Base-by-base conservation (phyloP, 1,284 basidiomycete species). In the Ceratobasidium sp. region DNA sequence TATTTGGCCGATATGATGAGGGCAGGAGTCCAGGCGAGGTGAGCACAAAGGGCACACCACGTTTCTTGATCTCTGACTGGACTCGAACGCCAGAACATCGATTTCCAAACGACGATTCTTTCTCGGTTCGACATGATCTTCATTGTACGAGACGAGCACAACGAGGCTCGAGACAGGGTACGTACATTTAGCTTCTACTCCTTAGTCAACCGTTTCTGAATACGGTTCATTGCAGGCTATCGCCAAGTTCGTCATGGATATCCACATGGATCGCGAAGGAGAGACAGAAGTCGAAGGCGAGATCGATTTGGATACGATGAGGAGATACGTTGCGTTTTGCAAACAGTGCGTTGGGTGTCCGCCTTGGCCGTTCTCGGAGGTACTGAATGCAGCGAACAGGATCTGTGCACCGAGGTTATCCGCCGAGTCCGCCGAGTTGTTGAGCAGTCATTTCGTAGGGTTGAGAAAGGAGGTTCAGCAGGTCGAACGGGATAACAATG, bases 71-170 rank as follows among this genome's bases (percentile, higher is more conserved):
- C 8, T 46, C 30, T 69, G 21, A 69, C 28, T 14, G n/a, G 23
- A 16, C 4, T 52, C 23, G 14, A 38, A 63, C 18, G 54, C 13
- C 76, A 95, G 92, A 98, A 98, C 80, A 98, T 98, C 74, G 96
- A 98, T 81, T 98, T 98, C 81, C 96, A 98, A 83, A 98, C 98
- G 1, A 99, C 98, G 0, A 98, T 99, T 79, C 82, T 99, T 82
- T 98, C 95, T 67, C 91, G 98, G 75, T 99, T 99, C 82, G 98
- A 99, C 80, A 98, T 99, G 98, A 99, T 99, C 79, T 99, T 99
- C 84, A 98, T 99, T 77, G 93, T 99, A 77, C 96, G 94, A 81
- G 98, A 99, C 79, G 96, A 98, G 79, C 98, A 99, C 82, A 95
- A 98, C 80, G 98, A 99, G 82, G 85, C 87, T 63, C 88, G 98